phyloP scores from a whole-genome alignment of 441 rosid species.

The Breynia disticha region DNA sequence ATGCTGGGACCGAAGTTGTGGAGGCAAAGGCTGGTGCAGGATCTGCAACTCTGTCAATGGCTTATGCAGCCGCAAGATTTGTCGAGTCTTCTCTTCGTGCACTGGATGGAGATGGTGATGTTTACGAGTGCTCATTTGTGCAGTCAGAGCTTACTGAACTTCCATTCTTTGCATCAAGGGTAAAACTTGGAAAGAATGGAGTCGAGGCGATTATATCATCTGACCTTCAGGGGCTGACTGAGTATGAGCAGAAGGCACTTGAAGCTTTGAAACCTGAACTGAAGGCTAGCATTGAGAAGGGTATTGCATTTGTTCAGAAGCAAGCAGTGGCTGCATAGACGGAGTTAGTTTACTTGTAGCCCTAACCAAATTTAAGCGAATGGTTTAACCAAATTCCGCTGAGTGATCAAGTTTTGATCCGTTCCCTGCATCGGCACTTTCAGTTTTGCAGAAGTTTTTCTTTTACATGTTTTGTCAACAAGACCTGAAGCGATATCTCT shows the following conservation, averaged over 20 bases:
- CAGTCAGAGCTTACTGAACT: conserved; percentile 71
- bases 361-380: conserved; percentile 11
- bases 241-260: conserved; percentile 72
- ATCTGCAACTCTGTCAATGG: conserved; percentile 96
- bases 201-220: conserved; percentile 66
- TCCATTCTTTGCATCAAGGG: conserved; percentile 88
- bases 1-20: conserved; percentile 97
- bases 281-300: conserved; percentile 85
- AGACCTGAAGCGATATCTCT: conserved; percentile 6
- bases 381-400: conserved; percentile 2
- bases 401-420: conserved; percentile 7
- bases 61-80: conserved; percentile 93
- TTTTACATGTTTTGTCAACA: not conserved
- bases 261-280: conserved; percentile 76
- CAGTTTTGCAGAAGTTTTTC: conserved; percentile 25
- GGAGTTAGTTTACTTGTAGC: conserved; percentile 10
- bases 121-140: conserved; percentile 78
- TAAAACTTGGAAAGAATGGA: conserved; percentile 79
- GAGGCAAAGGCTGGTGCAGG: conserved; percentile 98
- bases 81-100: conserved; percentile 96
- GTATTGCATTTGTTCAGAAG: conserved; percentile 66
- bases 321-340: conserved; percentile 41
- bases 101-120: conserved; percentile 84
- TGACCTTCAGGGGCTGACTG: conserved; percentile 71
- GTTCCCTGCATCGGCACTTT: conserved; percentile 17